Evolutionary conservation across 75 land plant species (phyloP).

Genomic region (Pseudotsuga menziesii): DNA sequence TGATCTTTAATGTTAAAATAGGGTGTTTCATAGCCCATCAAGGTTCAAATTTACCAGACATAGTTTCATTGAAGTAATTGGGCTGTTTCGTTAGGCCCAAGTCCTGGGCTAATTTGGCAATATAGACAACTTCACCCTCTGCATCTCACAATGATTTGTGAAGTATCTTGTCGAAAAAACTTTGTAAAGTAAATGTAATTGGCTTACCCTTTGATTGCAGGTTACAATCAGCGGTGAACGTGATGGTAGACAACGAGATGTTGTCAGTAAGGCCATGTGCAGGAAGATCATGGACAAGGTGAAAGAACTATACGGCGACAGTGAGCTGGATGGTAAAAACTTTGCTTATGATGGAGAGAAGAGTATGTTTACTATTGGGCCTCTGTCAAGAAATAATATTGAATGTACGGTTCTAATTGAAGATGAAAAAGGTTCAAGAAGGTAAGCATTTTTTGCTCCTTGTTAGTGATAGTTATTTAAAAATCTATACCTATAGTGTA

Average conservation of each 20-base stretch:
- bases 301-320: conserved; percentile 27
- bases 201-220: not conserved
- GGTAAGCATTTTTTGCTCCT: not conserved
- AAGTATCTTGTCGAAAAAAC: too few species aligned
- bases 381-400: conserved; percentile 28
- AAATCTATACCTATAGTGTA: not conserved
- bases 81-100: not conserved
- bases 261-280: conserved; percentile 40
- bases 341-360: conserved; percentile 82
- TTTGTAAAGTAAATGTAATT: not conserved
- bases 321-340: conserved; percentile 36
- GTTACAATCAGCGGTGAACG: conserved; percentile 20
- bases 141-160: too few species aligned
- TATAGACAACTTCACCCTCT: too few species aligned
- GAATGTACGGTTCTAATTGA: conserved; percentile 54
- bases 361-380: conserved; percentile 49
- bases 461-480: not conserved
- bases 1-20: not conserved
- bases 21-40: not conserved
- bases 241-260: conserved; percentile 1
- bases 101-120: not conserved
- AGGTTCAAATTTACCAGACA: not conserved
- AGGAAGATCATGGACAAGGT: conserved; percentile 55
- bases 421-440: conserved; percentile 17
- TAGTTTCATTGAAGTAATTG: not conserved